Percentiles rank a stretch among this genome's conserved stretches.
Evolutionary conservation across 768 basidiomycete genomes (phyloP).

Genomic region (Udeniomyces megalosporus): DNA sequence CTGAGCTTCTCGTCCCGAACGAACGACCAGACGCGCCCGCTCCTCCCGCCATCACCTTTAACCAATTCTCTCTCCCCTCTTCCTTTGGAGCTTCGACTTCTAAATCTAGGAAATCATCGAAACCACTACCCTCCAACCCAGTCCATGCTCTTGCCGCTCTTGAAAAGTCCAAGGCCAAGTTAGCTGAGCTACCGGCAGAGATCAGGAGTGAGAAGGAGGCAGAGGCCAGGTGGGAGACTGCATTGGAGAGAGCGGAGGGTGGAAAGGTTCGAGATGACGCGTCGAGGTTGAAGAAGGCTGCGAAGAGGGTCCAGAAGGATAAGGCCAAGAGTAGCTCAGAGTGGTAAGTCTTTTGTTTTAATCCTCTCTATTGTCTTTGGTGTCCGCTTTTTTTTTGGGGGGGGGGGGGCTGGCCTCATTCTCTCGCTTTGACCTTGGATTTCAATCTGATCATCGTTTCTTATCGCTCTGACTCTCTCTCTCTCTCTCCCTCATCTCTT

Average conservation of each 20-base stretch:
- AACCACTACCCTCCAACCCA: conserved; percentile 40
- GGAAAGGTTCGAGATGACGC: conserved; percentile 85
- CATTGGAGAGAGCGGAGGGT: conserved; percentile 70
- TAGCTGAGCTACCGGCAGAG: conserved; percentile 62
- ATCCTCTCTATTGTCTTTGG: background rate
- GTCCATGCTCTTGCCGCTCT: conserved; percentile 71
- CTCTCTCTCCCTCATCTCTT: background rate
- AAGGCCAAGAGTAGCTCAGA: conserved; percentile 67
- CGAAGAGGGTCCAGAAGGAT: conserved; percentile 79
- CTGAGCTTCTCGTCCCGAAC: conserved; percentile 57
- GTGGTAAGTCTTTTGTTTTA: conserved; percentile 47
- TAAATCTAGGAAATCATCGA: conserved; percentile 27
- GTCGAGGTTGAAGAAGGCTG: conserved; percentile 69
- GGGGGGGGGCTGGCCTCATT: too few relatives aligned
- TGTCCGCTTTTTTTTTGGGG: too few relatives aligned
- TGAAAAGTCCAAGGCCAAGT: conserved; percentile 54
- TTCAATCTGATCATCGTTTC: too few relatives aligned
- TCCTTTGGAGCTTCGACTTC: conserved; percentile 19
- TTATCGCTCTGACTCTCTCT: too few relatives aligned
- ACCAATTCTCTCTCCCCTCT: conserved; percentile 39
- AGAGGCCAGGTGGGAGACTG: conserved; percentile 76
- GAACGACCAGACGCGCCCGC: conserved; percentile 1
- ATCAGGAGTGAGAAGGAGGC: conserved; percentile 67
- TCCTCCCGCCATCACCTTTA: conserved; percentile 43
- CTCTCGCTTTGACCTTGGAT: background rate